Evolutionary conservation across 345 rosid genomes (phyloP), one percentile per base, ranked within the genome.

Genomic region (Abelmoschus esculentus): DNA sequence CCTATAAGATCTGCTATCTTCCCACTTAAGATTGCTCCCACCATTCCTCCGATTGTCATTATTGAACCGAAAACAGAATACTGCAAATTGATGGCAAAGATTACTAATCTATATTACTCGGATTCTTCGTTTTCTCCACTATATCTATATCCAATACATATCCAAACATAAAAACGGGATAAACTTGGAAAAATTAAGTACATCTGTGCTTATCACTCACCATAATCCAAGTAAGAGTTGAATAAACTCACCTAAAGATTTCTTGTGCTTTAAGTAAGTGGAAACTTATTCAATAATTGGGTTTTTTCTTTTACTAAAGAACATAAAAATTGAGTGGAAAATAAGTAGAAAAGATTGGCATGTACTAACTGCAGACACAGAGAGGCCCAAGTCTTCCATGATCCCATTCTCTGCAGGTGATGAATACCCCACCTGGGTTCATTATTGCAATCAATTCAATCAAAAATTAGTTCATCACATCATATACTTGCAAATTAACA

Each of bases 381-480:
- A 85, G 49, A 93, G 89, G 66, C 82, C 93, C 52, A 90, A 64
- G 50, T 89, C 90, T 67, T 83, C 79, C 74, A 69, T 76, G 73
- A 90, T 90, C 50, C 85, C 86, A 53, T 85, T 79, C 72, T 88
- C 86, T 3, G 84, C 93, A 0, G 92, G 87, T 9, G 96, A 84
- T 7, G 93, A 79, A 70, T 81, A 90, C 28, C 90, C 87, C 66
- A 75, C 15, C 96, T 90, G 82, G 38, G 28, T 56, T 52, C 46
- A 71, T 38, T 62, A 38, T 38, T 38, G 7, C 42, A 38, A 38
- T 7, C 42, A 38, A 38, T 38, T 38, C 10, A 38, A 38, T 38
- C 42, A 38, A 38, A 38, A 38, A 38, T 38, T 36, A 6, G 42
- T 7, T 36, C 42, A 36, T 36, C 1, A 38, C 7, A 38, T 38